Evolutionary conservation across 164 flowering plant species (phyloP), one percentile per base, ranked within the genome.

Genomic region (Aristolochia californica): DNA sequence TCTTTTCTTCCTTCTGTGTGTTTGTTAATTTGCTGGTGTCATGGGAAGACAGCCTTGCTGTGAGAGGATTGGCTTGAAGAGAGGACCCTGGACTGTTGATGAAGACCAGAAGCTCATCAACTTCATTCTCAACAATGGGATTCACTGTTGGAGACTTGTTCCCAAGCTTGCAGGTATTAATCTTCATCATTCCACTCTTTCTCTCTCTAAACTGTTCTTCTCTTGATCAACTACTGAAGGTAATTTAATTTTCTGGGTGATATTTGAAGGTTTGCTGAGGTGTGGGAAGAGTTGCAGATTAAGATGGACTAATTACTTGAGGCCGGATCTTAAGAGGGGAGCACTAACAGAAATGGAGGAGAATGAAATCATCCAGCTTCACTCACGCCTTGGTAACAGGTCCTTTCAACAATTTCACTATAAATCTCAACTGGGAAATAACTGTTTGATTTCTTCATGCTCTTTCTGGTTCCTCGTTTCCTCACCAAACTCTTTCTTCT

Each of bases 21-120:
- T 23, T 1, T 48, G 30, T 28, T 34, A 12, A 13, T 14, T 17
- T 22, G 47, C n/a, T 22, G 43, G 21, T 48, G 58, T 7, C 45
- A 86, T 86, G 95, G 95, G 85, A 55, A 77, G 95, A 61, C 78
- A 80, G 38, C 90, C 95, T 23, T 86, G 95, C 43, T 82, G 95
- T 65, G 90, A 82, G 30, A 83, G 83, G 68, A 59, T 80, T 43
- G 90, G 95, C 21, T 59, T 86, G 75, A 86, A 80, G 72, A 67
- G 82, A 66, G 94, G 94, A 43, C 87, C 94, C 45, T 86, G 94
- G 94, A 80, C 87, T 0, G 66, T 80, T 53, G 94, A 86, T 48
- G 94, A 86, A 78, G 94, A 86, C 67, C 83, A 83, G 65, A 86
- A 82, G 72, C 86, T 83, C 53, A 70, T 79, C 64, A 76, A 62